These are phyloP conservation scores for Centrapalus pauciflorus DNA, from an alignment of 129 eudicot species.

Conservation along the genomic window DNA sequence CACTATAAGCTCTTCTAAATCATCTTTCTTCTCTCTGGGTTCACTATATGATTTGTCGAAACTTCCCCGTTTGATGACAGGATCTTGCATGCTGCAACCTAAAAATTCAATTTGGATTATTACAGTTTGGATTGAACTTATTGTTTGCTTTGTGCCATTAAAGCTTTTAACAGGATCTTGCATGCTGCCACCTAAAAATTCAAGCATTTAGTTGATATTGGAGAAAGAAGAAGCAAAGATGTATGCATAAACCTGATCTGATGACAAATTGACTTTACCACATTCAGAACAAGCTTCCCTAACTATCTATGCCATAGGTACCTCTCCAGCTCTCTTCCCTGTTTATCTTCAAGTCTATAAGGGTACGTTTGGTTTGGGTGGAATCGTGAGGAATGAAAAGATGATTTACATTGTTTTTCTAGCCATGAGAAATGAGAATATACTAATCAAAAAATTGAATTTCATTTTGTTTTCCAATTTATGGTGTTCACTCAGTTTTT, in stretches of 20 bases:
- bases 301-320: conserved; percentile 74
- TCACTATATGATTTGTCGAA: not conserved
- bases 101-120: too few species aligned
- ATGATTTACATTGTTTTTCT: too few species aligned
- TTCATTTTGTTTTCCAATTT: too few species aligned
- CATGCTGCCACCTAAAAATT: conserved; percentile 68
- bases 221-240: conserved; percentile 7
- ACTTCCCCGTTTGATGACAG: too few species aligned
- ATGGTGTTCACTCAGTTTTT: too few species aligned
- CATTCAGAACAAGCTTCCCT: conserved; percentile 44
- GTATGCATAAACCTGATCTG: conserved; percentile 46
- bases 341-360: conserved; percentile 65
- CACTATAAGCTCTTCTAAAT: too few species aligned
- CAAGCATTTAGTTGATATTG: too few species aligned
- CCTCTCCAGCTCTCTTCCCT: conserved; percentile 77
- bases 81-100: too few species aligned
- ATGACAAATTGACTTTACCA: conserved; percentile 55
- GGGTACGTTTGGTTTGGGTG: too few species aligned
- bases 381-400: too few species aligned
- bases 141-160: conserved; percentile 39
- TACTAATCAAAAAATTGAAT: too few species aligned
- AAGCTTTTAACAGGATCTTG: conserved; percentile 61
- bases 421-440: too few species aligned
- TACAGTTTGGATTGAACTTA: conserved; percentile 43
- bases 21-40: not conserved